Percentiles rank a stretch among this genome's conserved stretches.
Conservation (phyloP, 306 rosid species). For the Prinsepia uniflora region DNA sequence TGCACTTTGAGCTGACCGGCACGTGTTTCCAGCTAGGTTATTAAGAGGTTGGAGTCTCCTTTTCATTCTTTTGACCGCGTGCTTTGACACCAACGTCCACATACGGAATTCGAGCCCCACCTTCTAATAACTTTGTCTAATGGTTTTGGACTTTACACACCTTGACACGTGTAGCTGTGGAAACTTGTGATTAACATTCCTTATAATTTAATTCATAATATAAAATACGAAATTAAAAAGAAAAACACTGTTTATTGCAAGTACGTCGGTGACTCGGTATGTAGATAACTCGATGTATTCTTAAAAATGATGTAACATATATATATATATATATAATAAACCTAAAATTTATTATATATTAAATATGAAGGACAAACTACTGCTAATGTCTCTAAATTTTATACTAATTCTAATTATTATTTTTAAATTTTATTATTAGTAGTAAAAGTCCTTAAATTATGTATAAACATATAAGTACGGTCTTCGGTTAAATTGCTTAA, state of each 20-base stretch:
- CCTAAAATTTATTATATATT: no score
- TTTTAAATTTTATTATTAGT: no score
- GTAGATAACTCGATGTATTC: not conserved
- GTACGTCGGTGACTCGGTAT: not conserved
- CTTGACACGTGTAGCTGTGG: not conserved
- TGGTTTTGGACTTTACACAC: not conserved
- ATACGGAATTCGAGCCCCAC: constrained; percentile 1
- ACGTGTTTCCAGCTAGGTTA: constrained; percentile 55
- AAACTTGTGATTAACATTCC: not conserved
- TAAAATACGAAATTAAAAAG: no score
- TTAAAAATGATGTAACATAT: no score
- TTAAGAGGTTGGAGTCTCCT: not conserved
- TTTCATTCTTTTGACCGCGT: constrained; percentile 15
- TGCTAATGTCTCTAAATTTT: no score
- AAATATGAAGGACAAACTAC: no score
- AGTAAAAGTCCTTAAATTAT: no score
- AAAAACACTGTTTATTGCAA: no score
- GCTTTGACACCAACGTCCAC: constrained; percentile 1
- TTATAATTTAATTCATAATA: not conserved
- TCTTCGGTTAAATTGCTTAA: no score
- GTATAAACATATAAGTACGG: no score
- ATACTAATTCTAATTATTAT: no score
- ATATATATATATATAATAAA: no score
- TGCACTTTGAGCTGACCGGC: constrained; percentile 29
- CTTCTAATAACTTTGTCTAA: not conserved